Evolutionary conservation across 139 green algal species (phyloP).

Genomic region (Coccomyxa sp.): DNA sequence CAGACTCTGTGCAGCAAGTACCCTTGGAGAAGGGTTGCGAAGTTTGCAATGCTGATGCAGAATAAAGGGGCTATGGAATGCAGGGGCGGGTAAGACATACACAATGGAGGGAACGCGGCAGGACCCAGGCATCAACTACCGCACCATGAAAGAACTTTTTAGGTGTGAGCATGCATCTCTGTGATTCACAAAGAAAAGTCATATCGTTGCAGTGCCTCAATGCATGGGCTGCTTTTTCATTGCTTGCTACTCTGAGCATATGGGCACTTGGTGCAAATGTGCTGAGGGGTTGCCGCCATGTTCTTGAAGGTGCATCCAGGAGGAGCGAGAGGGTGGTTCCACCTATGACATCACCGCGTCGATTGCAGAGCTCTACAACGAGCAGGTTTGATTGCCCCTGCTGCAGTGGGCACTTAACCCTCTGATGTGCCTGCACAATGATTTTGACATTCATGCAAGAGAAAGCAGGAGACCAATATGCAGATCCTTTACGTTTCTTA

Average conservation of each 20-base stretch:
- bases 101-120: constrained; percentile 59
- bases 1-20: too few relatives aligned
- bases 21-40: too few relatives aligned
- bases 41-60: too few relatives aligned
- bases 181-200: not conserved
- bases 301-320: constrained; percentile 34
- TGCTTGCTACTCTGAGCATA: not conserved
- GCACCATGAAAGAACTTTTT: constrained; percentile 81
- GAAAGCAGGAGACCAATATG: too few relatives aligned
- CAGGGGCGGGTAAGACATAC: constrained; percentile 59
- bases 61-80: not conserved
- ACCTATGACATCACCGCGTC: constrained; percentile 48
- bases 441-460: too few relatives aligned
- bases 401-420: not conserved
- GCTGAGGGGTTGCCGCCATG: too few relatives aligned
- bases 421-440: not conserved
- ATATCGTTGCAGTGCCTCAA: not conserved
- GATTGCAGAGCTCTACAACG: constrained; percentile 79
- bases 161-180: not conserved
- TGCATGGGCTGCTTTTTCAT: not conserved
- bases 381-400: constrained; percentile 19
- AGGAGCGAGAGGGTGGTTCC: constrained; percentile 36
- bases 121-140: constrained; percentile 72
- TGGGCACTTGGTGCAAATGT: not conserved
- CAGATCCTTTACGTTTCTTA: too few relatives aligned